Percentiles rank a stretch among this genome's conserved stretches.
These are phyloP conservation scores for Schoenoplectus triqueter DNA, from an alignment of 202 grass and related monocot species.

Conservation along the genomic window DNA sequence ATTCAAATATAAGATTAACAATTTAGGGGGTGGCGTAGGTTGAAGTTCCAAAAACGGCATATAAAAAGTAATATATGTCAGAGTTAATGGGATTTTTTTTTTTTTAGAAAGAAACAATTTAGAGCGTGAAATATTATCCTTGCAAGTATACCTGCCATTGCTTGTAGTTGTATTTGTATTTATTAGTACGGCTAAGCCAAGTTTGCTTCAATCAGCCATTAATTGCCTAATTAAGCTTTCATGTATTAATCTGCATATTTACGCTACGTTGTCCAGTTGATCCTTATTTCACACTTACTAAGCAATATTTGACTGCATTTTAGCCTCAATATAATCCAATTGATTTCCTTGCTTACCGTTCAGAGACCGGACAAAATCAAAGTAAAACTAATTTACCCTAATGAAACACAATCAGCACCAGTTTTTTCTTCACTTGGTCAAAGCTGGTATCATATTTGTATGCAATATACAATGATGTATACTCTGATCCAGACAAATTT, in stretches of 20 bases:
- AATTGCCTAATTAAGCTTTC: slow-evolving; percentile 14
- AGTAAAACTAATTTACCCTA: not conserved
- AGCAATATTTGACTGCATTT: slow-evolving; percentile 14
- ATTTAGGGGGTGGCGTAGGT: not conserved
- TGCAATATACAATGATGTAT: not conserved
- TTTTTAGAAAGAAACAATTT: not conserved
- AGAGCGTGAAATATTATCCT: not conserved
- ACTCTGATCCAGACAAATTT: not conserved
- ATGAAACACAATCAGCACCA: not conserved
- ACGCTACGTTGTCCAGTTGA: not conserved
- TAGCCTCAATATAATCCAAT: not conserved
- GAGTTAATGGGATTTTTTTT: too few relatives aligned
- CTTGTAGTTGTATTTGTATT: not conserved
- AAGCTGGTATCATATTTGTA: not conserved
- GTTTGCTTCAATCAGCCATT: not conserved
- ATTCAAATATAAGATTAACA: not conserved
- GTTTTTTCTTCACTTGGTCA: not conserved
- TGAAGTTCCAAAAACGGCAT: too few relatives aligned
- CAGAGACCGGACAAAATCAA: not conserved
- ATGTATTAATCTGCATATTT: not conserved
- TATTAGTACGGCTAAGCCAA: not conserved
- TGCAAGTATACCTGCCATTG: not conserved
- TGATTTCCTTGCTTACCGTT: not conserved
- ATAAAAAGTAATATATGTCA: too few relatives aligned
- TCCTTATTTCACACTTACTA: not conserved